Evolutionary conservation across 2,329 filamentous ascomycete species (phyloP), one percentile per base, ranked within the genome.

Genomic region (Paraconiothyrium sp.): DNA sequence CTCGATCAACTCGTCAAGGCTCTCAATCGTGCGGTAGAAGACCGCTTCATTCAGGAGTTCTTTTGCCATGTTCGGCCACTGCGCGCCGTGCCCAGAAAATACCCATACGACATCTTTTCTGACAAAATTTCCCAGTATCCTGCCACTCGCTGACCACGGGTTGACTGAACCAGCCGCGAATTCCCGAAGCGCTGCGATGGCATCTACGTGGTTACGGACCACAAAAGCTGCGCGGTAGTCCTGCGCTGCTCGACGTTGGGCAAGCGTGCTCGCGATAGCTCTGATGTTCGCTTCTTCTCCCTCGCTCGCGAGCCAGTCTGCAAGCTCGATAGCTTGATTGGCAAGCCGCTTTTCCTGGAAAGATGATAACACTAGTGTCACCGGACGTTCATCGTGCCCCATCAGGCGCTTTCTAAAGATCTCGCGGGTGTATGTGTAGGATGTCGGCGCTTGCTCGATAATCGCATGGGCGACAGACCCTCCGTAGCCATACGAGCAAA

Each of bases 401-500:
- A 24, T 11, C 2, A 27, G 14, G 14, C 55, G 43, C 8, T 9
- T 14, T 30, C 32, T 30, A 11, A 13, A 13, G 3, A 32, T 56
- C 30, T 50, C 32, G 22, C 59, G 55, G 16, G 58, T 50, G 20
- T 30, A 43, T 13, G 59, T 41, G 41, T 58, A 50, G 20, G 34
- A 24, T 3, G 43, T 32, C 13, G 59, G 59, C 16, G 50, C 30
- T 41, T 55, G 59, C 27, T 84, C 81, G 30, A 84, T 52, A 34
- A 84, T 78, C 0, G 75, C 75, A 61, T 82, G 80, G 1, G 79
- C 76, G 44, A 81, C 80, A 2, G 79, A 76, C 9, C 80, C 80
- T 3, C 80, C 80, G 50, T 80, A 79, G 2, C 80, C 83, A 61
- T 83, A 84, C 13, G 80, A 80, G 58, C 81, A 83, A 1, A 84